Conservation (phyloP, 2,329 filamentous ascomycete species). For the Claviceps paspali region DNA sequence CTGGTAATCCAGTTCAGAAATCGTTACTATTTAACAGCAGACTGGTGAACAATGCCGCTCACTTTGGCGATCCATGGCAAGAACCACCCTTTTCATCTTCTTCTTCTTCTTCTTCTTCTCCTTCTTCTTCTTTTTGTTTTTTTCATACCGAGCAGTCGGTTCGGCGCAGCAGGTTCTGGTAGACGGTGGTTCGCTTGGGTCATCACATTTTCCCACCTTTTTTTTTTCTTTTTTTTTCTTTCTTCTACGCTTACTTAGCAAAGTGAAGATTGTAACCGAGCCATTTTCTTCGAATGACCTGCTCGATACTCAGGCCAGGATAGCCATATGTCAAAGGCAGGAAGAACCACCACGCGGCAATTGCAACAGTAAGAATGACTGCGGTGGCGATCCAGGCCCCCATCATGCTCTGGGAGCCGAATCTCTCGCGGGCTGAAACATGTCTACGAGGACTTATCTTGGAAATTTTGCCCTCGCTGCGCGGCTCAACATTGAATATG, state of each 20-base stretch:
- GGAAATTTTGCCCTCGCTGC: constrained; percentile 28
- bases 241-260: constrained; percentile 83
- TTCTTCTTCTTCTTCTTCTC: too few species aligned
- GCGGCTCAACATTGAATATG: constrained; percentile 78
- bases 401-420: constrained; percentile 62
- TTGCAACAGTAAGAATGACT: constrained; percentile 51
- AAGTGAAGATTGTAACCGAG: constrained; percentile 96
- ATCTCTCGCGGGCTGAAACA: constrained; percentile 65
- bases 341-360: constrained; percentile 84
- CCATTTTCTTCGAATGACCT: constrained; percentile 82
- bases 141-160: too few species aligned
- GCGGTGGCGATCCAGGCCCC: constrained; percentile 64
- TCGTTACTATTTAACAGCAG: too few species aligned
- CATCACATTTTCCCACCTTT: background rate
- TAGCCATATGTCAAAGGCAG: constrained; percentile 90
- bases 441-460: constrained; percentile 35
- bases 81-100: too few species aligned
- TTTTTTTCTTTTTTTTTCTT: background rate
- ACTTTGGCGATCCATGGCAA: too few species aligned
- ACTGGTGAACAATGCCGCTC: too few species aligned
- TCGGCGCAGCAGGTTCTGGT: too few species aligned
- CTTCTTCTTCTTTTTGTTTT: too few species aligned
- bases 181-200: too few species aligned
- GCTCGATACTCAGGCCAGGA: constrained; percentile 65
- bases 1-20: too few species aligned